A percentile compares a stretch with the other conserved stretches of the same genome.
Conservation (phyloP, 106 monocot species). For the Apostasia ramifera region DNA sequence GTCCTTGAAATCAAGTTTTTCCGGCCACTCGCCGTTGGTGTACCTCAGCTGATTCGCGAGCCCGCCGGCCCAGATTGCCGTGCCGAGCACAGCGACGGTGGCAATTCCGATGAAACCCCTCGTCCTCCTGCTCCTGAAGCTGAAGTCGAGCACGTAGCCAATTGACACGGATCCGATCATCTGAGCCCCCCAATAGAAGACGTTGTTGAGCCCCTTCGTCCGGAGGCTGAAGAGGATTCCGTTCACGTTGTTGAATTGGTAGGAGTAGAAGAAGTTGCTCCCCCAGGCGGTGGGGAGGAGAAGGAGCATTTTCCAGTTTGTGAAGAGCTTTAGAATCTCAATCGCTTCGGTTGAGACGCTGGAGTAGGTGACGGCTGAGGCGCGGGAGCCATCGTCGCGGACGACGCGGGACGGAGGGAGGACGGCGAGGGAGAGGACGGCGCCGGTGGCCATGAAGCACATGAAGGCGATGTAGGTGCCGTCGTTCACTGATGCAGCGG, state of each 20-base stretch:
- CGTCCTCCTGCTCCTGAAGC: constrained; percentile 44
- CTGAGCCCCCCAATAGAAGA: constrained; percentile 96
- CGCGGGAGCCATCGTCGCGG: constrained; percentile 56
- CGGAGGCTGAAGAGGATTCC: constrained; percentile 72
- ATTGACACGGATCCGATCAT: constrained; percentile 75
- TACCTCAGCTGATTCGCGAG: constrained; percentile 74
- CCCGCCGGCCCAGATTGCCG: constrained; percentile 83
- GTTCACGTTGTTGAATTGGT: constrained; percentile 98
- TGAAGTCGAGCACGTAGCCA: constrained; percentile 69
- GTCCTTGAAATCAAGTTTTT: constrained; percentile 63
- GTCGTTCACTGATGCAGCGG: constrained; percentile 74
- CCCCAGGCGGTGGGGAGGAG: constrained; percentile 83
- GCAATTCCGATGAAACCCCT: constrained; percentile 67
- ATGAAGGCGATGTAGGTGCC: constrained; percentile 94
- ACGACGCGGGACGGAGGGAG: constrained; percentile 57
- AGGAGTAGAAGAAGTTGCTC: constrained; percentile 97
- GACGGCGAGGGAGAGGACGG: constrained; percentile 54
- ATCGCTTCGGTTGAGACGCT: constrained; percentile 33
- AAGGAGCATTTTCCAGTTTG: constrained; percentile 78
- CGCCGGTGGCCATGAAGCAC: constrained; percentile 76
- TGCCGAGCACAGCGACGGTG: constrained; percentile 50
- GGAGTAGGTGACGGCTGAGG: constrained; percentile 38
- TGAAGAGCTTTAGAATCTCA: constrained; percentile 58
- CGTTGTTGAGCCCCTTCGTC: constrained; percentile 85
- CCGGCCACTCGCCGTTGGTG: constrained; percentile 29